Percentiles rank a stretch among this genome's conserved stretches.
Evolutionary conservation across 768 basidiomycete species (phyloP).

Genomic region (Agrocybe chaxingu): DNA sequence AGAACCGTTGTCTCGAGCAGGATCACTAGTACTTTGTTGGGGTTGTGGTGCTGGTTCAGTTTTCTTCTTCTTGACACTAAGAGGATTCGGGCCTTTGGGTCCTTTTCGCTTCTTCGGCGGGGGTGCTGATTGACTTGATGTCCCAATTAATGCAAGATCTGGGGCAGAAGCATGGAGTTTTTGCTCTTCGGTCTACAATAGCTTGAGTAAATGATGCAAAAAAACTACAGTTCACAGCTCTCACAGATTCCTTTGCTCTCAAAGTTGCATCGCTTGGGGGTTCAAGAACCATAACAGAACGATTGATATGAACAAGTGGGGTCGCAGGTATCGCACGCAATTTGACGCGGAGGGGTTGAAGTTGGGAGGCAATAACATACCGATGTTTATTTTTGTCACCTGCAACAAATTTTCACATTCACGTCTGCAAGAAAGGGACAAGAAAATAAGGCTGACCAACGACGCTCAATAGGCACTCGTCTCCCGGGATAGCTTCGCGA

Average conservation of each 20-base stretch:
- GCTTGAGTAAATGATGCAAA: not conserved
- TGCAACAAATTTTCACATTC: slow-evolving; percentile 21
- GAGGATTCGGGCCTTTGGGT: slow-evolving; percentile 87
- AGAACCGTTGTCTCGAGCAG: too few relatives aligned
- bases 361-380: slow-evolving; percentile 87
- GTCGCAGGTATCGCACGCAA: slow-evolving; percentile 79
- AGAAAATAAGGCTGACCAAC: slow-evolving; percentile 54
- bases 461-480: slow-evolving; percentile 79
- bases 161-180: slow-evolving; percentile 48
- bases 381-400: slow-evolving; percentile 88
- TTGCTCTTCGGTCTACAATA: slow-evolving; percentile 58
- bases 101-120: slow-evolving; percentile 60
- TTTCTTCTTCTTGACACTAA: slow-evolving; percentile 89
- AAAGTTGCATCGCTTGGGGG: slow-evolving; percentile 82
- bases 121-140: slow-evolving; percentile 31
- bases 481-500: slow-evolving; percentile 76
- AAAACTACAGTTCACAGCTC: slow-evolving; percentile 16
- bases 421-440: not conserved
- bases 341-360: slow-evolving; percentile 61
- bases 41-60: slow-evolving; percentile 20
- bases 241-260: slow-evolving; percentile 58
- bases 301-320: slow-evolving; percentile 89
- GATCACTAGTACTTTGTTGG: too few relatives aligned
- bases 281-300: slow-evolving; percentile 90
- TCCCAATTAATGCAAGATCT: slow-evolving; percentile 43